phyloP scores from a whole-genome alignment of 257 asterid species.

The Galeopsis tetrahit region DNA sequence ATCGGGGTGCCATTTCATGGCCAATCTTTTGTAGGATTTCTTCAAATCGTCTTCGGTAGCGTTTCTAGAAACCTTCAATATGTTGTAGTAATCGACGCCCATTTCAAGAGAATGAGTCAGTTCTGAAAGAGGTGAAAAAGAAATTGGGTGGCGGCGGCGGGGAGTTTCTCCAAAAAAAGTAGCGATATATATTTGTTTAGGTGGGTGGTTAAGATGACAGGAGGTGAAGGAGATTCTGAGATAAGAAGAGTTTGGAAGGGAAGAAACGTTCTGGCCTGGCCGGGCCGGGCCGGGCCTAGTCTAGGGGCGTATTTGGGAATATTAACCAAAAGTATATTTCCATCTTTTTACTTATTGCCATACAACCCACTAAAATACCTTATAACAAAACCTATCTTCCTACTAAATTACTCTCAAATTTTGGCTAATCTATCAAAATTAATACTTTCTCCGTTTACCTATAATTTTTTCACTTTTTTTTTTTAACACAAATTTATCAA shows the following conservation, averaged over 20 bases:
- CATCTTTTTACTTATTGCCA: background rate
- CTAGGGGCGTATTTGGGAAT: conserved; percentile 53
- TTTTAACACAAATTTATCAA: too few relatives aligned
- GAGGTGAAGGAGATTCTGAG: conserved; percentile 32
- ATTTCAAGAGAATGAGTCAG: conserved; percentile 35
- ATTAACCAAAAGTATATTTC: conserved; percentile 29
- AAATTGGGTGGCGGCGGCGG: background rate
- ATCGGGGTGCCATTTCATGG: conserved; percentile 98
- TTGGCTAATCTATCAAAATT: too few relatives aligned
- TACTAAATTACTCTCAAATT: too few relatives aligned
- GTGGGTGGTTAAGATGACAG: conserved; percentile 42
- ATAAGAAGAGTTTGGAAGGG: conserved; percentile 13
- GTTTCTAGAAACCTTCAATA: conserved; percentile 62
- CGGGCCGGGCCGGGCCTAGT: too few relatives aligned
- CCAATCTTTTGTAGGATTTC: conserved; percentile 82
- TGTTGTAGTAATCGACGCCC: conserved; percentile 86
- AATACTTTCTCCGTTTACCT: too few relatives aligned
- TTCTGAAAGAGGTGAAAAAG: background rate
- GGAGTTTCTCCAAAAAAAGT: conserved; percentile 32
- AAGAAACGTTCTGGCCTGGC: too few relatives aligned
- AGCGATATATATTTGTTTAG: conserved; percentile 37
- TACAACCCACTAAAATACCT: background rate
- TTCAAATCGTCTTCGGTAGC: conserved; percentile 82
- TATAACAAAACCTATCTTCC: too few relatives aligned
- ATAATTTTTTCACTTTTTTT: too few relatives aligned